Percentiles rank a stretch among this genome's conserved stretches.
These are phyloP conservation scores for Flaveria bidentis DNA, from an alignment of 129 eudicot species.

Conservation along the genomic window DNA sequence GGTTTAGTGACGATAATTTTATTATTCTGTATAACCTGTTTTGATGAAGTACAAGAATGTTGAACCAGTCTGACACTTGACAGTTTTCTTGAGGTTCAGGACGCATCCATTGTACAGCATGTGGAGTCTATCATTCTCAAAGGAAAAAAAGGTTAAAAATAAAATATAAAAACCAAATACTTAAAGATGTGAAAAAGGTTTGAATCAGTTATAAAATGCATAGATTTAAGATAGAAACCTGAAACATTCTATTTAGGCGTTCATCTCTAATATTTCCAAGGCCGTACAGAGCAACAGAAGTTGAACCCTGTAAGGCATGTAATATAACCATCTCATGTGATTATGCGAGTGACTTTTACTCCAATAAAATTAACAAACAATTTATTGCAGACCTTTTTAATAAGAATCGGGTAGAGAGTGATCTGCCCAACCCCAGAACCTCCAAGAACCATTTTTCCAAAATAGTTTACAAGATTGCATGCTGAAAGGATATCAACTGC, in stretches of 20 bases:
- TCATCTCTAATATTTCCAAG: conserved; percentile 99
- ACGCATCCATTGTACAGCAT: conserved; percentile 99
- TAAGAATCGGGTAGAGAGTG: conserved; percentile 85
- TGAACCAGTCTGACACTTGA: conserved; percentile 97
- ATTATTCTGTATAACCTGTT: conserved; percentile 60
- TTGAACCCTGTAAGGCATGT: conserved; percentile 59
- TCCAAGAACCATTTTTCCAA: conserved; percentile 95
- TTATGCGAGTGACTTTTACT: background rate
- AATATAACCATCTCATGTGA: background rate
- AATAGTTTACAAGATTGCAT: conserved; percentile 97
- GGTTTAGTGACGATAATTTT: conserved; percentile 3
- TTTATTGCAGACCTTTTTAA: conserved; percentile 65
- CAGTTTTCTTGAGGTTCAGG: conserved; percentile 89
- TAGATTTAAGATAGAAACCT: conserved; percentile 46
- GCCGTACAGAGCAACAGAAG: conserved; percentile 95
- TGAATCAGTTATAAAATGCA: background rate
- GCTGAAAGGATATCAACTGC: conserved; percentile 98
- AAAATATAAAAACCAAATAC: background rate
- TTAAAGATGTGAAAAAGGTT: conserved; percentile 5
- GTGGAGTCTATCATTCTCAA: conserved; percentile 71
- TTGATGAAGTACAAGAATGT: conserved; percentile 92
- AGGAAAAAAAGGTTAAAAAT: background rate
- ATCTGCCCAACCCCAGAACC: conserved; percentile 99
- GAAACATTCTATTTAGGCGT: conserved; percentile 98
- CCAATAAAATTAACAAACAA: conserved; percentile 2